A percentile compares a stretch with the other conserved stretches of the same genome.
phyloP scores from a whole-genome alignment of 805 yeast species.

The Brettanomyces custersianus region DNA sequence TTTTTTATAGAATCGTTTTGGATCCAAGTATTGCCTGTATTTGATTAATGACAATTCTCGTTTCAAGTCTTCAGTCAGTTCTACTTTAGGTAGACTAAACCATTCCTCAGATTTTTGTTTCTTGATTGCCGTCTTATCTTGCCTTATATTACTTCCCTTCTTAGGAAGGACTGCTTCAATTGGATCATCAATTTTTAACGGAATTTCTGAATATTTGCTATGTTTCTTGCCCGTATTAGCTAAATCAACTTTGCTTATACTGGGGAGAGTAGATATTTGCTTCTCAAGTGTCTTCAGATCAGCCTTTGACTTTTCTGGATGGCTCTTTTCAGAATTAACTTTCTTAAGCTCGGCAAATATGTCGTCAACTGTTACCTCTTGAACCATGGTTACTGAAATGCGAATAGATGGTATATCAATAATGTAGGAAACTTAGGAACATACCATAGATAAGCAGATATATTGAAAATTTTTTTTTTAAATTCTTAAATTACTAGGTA shows the following conservation, averaged over 20 bases:
- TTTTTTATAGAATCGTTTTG: constrained; percentile 89
- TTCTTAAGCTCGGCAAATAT: constrained; percentile 19
- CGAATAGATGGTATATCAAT: too few relatives aligned
- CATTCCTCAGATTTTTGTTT: constrained; percentile 51
- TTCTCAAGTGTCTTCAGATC: constrained; percentile 22
- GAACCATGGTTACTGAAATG: constrained; percentile 2
- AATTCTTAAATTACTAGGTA: too few relatives aligned
- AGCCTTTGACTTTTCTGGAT: constrained; percentile 22
- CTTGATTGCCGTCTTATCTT: constrained; percentile 12
- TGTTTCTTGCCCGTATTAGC: constrained; percentile 6
- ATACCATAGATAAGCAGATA: too few relatives aligned
- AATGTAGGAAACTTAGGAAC: too few relatives aligned
- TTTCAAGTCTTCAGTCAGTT: constrained; percentile 60
- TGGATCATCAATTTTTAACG: constrained; percentile 37
- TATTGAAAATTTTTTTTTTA: too few relatives aligned
- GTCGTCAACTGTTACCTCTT: constrained; percentile 21
- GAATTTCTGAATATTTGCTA: too few relatives aligned
- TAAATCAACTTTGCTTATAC: constrained; percentile 27
- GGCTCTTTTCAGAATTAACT: neutral
- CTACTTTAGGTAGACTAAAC: constrained; percentile 75
- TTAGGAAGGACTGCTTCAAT: constrained; percentile 20
- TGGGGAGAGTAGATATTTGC: constrained; percentile 24
- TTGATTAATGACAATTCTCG: constrained; percentile 73
- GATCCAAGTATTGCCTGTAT: constrained; percentile 87
- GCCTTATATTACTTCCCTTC: constrained; percentile 7